A percentile compares a stretch with the other conserved stretches of the same genome.
Evolutionary conservation across 164 flowering plant species (phyloP).

Genomic region (Aristolochia californica): DNA sequence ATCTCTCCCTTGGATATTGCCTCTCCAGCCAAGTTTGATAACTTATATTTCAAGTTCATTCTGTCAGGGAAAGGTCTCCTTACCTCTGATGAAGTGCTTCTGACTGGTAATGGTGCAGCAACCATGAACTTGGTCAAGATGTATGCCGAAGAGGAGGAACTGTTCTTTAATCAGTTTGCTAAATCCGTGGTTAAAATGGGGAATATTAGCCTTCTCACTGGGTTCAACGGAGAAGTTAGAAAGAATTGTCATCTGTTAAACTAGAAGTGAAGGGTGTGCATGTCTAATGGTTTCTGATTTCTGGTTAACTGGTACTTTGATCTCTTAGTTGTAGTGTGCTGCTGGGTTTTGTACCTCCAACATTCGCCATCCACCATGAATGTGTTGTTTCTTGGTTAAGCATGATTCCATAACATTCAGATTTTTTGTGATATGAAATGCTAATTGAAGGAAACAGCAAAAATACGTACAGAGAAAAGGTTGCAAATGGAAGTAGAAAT

Average conservation of each 20-base stretch:
- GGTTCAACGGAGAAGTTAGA: slow-evolving; percentile 64
- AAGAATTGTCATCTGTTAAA: slow-evolving; percentile 46
- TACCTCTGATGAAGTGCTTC: slow-evolving; percentile 69
- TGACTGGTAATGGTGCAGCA: slow-evolving; percentile 40
- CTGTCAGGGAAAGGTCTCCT: slow-evolving; percentile 72
- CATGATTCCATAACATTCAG: too few relatives aligned
- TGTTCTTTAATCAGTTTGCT: slow-evolving; percentile 68
- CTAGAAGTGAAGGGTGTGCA: slow-evolving; percentile 3
- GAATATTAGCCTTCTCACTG: slow-evolving; percentile 55
- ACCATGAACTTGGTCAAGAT: slow-evolving; percentile 43
- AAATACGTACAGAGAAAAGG: too few relatives aligned
- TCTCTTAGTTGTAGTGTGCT: background rate
- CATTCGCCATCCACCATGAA: too few relatives aligned
- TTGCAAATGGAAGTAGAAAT: background rate
- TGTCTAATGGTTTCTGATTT: too few relatives aligned
- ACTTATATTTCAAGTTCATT: slow-evolving; percentile 73
- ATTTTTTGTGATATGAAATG: too few relatives aligned
- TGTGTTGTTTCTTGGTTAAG: too few relatives aligned
- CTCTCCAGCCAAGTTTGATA: slow-evolving; percentile 69
- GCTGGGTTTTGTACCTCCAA: too few relatives aligned
- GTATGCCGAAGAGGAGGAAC: slow-evolving; percentile 50
- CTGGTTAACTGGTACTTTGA: too few relatives aligned
- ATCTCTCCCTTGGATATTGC: slow-evolving; percentile 65
- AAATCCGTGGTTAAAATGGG: slow-evolving; percentile 91
- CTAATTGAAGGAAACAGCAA: too few relatives aligned